These are phyloP conservation scores for Fusarium verrucosum DNA, from an alignment of 2,329 filamentous ascomycete genomes.

Conservation along the genomic window DNA sequence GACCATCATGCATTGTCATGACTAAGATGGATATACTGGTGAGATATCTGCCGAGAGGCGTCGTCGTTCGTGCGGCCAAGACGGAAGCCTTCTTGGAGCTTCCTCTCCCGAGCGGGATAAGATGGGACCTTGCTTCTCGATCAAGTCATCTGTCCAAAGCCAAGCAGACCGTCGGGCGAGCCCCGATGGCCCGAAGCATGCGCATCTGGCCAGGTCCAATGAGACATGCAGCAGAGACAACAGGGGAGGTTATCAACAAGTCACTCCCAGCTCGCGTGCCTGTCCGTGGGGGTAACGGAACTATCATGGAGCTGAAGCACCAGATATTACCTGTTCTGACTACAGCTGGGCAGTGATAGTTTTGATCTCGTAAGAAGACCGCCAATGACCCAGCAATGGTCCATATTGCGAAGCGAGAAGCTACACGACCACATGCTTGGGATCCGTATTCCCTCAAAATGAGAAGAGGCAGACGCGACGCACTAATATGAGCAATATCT, in stretches of 20 bases:
- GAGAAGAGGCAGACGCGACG: constrained; percentile 4
- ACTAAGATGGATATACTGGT: constrained; percentile 1
- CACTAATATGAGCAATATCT: constrained; percentile 38
- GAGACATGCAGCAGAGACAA: constrained; percentile 15
- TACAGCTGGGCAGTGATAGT: constrained; percentile 4
- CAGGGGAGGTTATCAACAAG: constrained; percentile 8
- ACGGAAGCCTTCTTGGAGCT: constrained; percentile 5
- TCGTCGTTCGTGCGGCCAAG: constrained; percentile 24
- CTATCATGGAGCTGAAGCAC: constrained; percentile 17
- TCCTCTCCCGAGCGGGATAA: constrained; percentile 2
- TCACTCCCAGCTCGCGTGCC: constrained; percentile 15
- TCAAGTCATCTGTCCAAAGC: constrained; percentile 24
- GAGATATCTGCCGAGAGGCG: constrained; percentile 6
- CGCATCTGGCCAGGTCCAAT: constrained; percentile 17
- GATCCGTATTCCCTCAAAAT: constrained; percentile 11
- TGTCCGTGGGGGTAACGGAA: constrained; percentile 9
- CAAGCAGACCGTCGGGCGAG: constrained; percentile 36
- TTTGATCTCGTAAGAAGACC: constrained; percentile 40
- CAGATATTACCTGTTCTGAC: neutral
- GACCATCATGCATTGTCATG: constrained; percentile 6
- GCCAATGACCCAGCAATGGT: constrained; percentile 36
- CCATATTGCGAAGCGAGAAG: constrained; percentile 1
- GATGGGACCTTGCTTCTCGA: constrained; percentile 15
- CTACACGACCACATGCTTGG: neutral
- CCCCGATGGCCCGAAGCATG: constrained; percentile 40